These are phyloP conservation scores for Candida endomychidarum DNA, from an alignment of 805 yeast genomes.

Conservation along the genomic window DNA sequence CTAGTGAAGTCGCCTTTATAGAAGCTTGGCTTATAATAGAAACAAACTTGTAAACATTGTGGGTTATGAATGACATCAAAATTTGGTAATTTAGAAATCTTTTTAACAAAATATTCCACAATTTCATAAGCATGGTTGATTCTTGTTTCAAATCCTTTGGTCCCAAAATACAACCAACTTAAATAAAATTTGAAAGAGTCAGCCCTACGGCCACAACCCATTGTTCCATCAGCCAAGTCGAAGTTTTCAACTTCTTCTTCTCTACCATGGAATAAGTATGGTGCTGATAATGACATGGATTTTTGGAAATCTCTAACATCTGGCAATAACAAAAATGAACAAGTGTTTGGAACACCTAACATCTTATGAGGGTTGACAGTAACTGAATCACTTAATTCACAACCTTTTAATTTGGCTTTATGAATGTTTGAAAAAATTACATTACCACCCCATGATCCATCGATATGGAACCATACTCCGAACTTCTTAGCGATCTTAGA, in stretches of 20 bases:
- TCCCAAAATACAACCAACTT: conserved; percentile 81
- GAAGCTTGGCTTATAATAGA: conserved; percentile 57
- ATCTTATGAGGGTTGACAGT: conserved; percentile 85
- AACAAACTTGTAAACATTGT: conserved; percentile 82
- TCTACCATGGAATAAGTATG: conserved; percentile 70
- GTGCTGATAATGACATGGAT: conserved; percentile 77
- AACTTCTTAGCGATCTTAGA: conserved; percentile 51
- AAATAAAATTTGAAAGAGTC: conserved; percentile 77
- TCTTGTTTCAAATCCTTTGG: conserved; percentile 59
- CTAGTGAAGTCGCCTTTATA: conserved; percentile 45
- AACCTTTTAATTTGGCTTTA: conserved; percentile 51
- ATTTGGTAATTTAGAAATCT: conserved; percentile 36
- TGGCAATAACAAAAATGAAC: conserved; percentile 73
- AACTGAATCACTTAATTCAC: conserved; percentile 67
- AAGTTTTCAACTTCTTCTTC: conserved; percentile 53
- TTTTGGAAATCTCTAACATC: conserved; percentile 62
- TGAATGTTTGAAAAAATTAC: conserved; percentile 61
- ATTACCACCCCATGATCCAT: conserved; percentile 92
- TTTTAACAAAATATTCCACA: conserved; percentile 58
- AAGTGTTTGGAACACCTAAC: conserved; percentile 82
- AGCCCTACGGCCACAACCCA: conserved; percentile 89
- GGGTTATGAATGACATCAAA: conserved; percentile 59
- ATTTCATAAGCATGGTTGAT: conserved; percentile 72
- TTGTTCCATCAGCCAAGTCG: conserved; percentile 85
- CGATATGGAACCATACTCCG: conserved; percentile 77